A percentile compares a stretch with the other conserved stretches of the same genome.
Conservation (phyloP, 75 land plant genomes). For the Picea sitchensis region DNA sequence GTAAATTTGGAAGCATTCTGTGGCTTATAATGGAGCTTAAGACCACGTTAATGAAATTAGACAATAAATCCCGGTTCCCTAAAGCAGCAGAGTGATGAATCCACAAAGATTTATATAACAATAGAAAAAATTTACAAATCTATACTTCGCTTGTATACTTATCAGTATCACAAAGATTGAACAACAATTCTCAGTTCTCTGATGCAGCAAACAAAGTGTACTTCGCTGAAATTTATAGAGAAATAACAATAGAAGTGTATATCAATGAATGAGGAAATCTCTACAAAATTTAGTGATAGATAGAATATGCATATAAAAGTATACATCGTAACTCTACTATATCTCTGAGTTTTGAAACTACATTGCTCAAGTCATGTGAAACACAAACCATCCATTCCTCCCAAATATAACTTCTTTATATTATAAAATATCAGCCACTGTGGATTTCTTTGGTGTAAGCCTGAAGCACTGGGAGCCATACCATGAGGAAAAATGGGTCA, state of each 20-base stretch:
- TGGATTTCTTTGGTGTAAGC: not conserved
- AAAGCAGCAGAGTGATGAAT: not conserved
- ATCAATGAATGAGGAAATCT: not conserved
- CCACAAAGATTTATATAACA: not conserved
- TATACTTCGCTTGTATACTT: not conserved
- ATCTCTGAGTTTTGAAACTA: not conserved
- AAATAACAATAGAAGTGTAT: not conserved
- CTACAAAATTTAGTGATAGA: not conserved
- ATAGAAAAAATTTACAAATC: not conserved
- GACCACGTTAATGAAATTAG: not conserved
- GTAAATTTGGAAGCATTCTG: not conserved
- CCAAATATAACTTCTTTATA: too few relatives aligned
- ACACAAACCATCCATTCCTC: not conserved
- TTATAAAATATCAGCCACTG: not conserved
- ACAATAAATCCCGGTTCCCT: not conserved
- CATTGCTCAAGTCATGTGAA: not conserved
- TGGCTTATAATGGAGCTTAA: too few relatives aligned
- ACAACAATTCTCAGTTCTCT: not conserved
- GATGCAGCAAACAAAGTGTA: not conserved
- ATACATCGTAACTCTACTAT: not conserved
- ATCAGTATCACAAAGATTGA: not conserved
- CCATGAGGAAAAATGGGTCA: not conserved
- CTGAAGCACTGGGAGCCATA: not conserved
- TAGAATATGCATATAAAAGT: not conserved
- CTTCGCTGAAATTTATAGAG: not conserved